Base-by-base conservation (phyloP, 768 basidiomycete species). In the Hebeloma cylindrosporum region DNA sequence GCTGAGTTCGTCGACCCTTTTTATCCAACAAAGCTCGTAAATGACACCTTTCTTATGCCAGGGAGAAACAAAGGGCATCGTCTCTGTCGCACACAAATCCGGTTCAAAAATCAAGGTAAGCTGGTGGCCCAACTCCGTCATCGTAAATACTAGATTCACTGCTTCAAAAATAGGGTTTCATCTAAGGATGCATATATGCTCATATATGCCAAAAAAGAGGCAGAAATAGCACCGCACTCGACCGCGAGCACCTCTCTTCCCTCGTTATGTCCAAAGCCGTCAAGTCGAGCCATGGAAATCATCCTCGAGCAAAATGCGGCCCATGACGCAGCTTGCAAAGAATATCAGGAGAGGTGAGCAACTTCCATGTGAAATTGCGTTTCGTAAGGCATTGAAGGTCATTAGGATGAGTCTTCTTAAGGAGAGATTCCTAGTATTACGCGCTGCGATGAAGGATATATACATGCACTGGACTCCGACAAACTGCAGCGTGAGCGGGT, bases 161-260 rank as follows among this genome's bases (percentile, higher is more conserved):
- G 54, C 45, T 43, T 41, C 17, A 48, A 40, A 54, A 79, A 75
- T 48, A 69, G 73, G 28, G 74, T 87, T 51, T 72, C 78, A 2
- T 93, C 92, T 2, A 87, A 79, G 65, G 92, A 96, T 55, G 92
- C 91, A 5, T 96, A 98, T 65, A 95, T 97, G 93, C 75, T 97
- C 23, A 83, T 98, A 42, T 98, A 97, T 64, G 77, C 79, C 27
- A 78, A 80, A 8, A 73, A 70, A 36, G 48, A 51, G 14, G 29
- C 40, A 21, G 9, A 17, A 14, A 16, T n/a, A 13, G 31, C 31
- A 33, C 23, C 42, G 8, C 9, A 43, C 14, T 27, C 20, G 20
- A 45, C 39, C 41, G 36, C 27, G 40, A 11, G 2, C 10, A 18
- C n/a, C 21, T 14, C 9, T 11, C 41, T 1, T 29, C 28, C 17